Conservation (phyloP, 2,329 filamentous ascomycete species). For the Didymella pinodella region DNA sequence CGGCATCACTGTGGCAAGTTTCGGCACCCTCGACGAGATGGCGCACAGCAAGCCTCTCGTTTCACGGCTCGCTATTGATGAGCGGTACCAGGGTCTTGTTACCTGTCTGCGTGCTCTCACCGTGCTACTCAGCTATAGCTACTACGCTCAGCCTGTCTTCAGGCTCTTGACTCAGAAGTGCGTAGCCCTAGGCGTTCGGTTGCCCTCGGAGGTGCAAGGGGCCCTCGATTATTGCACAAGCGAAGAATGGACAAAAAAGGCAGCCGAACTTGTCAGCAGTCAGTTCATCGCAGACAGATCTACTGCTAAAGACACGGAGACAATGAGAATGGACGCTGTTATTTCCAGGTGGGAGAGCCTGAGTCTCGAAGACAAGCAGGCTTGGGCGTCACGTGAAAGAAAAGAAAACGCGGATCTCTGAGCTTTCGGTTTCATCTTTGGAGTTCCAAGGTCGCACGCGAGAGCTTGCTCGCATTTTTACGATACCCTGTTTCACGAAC, state of each 20-base stretch:
- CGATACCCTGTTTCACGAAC: slow-evolving; percentile 13
- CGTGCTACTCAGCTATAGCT: slow-evolving; percentile 35
- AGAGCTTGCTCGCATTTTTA: slow-evolving; percentile 11
- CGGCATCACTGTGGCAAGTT: slow-evolving; percentile 36
- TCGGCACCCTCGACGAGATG: slow-evolving; percentile 40
- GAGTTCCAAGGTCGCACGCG: neutral
- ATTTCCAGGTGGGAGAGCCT: slow-evolving; percentile 39
- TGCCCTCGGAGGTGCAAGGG: slow-evolving; percentile 34
- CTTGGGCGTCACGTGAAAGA: neutral
- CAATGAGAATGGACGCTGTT: slow-evolving; percentile 40
- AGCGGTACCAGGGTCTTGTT: slow-evolving; percentile 37
- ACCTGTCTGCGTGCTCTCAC: slow-evolving; percentile 39
- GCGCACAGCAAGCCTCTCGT: slow-evolving; percentile 15
- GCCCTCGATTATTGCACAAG: slow-evolving; percentile 34
- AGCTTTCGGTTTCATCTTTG: neutral
- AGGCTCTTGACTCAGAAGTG: slow-evolving; percentile 42
- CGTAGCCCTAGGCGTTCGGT: slow-evolving; percentile 27
- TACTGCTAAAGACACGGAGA: slow-evolving; percentile 25
- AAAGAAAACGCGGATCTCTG: slow-evolving; percentile 3
- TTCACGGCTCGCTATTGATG: slow-evolving; percentile 21
- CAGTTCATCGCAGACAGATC: slow-evolving; percentile 43
- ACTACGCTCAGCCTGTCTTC: slow-evolving; percentile 41
- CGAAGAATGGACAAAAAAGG: slow-evolving; percentile 45
- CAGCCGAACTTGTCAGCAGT: slow-evolving; percentile 37
- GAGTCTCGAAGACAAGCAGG: slow-evolving; percentile 23